These are phyloP conservation scores for Nannochloropsis salina DNA, from an alignment of 108 stramenopile species.

Conservation along the genomic window DNA sequence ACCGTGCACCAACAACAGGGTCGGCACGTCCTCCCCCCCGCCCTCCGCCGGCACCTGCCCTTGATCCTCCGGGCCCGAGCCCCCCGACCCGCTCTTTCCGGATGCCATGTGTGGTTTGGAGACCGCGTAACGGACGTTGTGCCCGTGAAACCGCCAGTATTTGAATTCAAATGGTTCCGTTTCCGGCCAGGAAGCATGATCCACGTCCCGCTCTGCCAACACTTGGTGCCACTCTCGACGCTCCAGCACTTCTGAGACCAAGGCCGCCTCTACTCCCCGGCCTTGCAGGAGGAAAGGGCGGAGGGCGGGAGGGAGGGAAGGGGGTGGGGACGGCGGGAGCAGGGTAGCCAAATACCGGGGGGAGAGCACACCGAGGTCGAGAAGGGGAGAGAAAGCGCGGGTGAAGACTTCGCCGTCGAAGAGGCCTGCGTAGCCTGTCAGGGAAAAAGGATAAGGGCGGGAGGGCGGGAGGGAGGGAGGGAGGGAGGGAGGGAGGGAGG, in stretches of 20 bases:
- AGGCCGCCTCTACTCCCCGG: neutral
- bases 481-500: neutral
- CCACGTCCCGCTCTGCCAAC: conserved; percentile 34
- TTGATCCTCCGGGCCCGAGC: neutral
- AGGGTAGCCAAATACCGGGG: neutral
- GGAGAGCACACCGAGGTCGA: neutral
- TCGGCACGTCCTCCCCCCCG: conserved; percentile 32
- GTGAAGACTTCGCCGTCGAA: conserved; percentile 33
- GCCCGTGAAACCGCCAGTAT: conserved; percentile 40
- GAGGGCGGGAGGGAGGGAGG: neutral
- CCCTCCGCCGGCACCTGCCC: too few species aligned
- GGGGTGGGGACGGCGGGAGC: neutral
- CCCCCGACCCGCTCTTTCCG: neutral
- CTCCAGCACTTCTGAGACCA: conserved; percentile 27
- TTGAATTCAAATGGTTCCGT: conserved; percentile 27
- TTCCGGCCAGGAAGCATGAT: neutral
- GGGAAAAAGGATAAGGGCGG: too few species aligned
- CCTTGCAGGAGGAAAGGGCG: conserved; percentile 18
- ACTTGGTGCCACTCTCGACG: conserved; percentile 30
- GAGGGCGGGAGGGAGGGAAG: conserved; percentile 22
- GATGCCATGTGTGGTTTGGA: neutral
- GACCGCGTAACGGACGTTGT: neutral
- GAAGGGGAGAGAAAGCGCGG: neutral
- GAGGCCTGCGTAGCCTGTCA: neutral
- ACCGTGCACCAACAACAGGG: conserved; percentile 47